phyloP scores from a whole-genome alignment of 331 rosid species.

The Saraca asoca region DNA sequence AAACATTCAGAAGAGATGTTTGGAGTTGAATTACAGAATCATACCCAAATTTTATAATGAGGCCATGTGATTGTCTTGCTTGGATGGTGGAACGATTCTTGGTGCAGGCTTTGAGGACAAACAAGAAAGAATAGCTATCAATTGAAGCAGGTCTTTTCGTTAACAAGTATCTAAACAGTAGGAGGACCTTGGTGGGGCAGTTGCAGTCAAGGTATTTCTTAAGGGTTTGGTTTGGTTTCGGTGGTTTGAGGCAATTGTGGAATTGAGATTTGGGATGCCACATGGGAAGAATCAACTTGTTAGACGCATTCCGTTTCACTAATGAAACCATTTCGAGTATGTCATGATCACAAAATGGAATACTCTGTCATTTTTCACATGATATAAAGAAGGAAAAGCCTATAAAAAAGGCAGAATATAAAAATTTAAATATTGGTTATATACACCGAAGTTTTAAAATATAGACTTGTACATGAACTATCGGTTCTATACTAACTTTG shows the following conservation, averaged over 20 bases:
- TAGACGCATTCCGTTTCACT: slow-evolving; percentile 21
- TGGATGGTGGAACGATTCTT: slow-evolving; percentile 33
- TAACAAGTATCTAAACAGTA: slow-evolving; percentile 45
- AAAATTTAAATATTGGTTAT: too few relatives aligned
- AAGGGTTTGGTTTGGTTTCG: slow-evolving; percentile 57
- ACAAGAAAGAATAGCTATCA: slow-evolving; percentile 57
- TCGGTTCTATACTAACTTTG: too few relatives aligned
- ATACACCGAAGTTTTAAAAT: too few relatives aligned
- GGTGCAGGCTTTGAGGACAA: slow-evolving; percentile 57
- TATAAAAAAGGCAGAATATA: too few relatives aligned
- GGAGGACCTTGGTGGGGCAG: slow-evolving; percentile 40
- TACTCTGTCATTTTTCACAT: too few relatives aligned
- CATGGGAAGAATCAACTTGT: slow-evolving; percentile 22
- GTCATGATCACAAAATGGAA: slow-evolving; percentile 3
- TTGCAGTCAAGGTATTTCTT: slow-evolving; percentile 47
- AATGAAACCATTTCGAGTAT: slow-evolving; percentile 19
- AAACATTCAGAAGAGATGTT: slow-evolving; percentile 51
- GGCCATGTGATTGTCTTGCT: slow-evolving; percentile 56
- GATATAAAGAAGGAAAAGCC: too few relatives aligned
- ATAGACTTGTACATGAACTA: too few relatives aligned
- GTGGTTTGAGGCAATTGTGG: slow-evolving; percentile 49
- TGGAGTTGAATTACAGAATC: slow-evolving; percentile 51
- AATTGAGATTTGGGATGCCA: slow-evolving; percentile 33
- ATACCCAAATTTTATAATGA: slow-evolving; percentile 52
- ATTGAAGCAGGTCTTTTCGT: slow-evolving; percentile 44